Evolutionary conservation across 2,329 filamentous ascomycete species (phyloP), one percentile per base, ranked within the genome.

Genomic region (Reticulascus tulasneorum): DNA sequence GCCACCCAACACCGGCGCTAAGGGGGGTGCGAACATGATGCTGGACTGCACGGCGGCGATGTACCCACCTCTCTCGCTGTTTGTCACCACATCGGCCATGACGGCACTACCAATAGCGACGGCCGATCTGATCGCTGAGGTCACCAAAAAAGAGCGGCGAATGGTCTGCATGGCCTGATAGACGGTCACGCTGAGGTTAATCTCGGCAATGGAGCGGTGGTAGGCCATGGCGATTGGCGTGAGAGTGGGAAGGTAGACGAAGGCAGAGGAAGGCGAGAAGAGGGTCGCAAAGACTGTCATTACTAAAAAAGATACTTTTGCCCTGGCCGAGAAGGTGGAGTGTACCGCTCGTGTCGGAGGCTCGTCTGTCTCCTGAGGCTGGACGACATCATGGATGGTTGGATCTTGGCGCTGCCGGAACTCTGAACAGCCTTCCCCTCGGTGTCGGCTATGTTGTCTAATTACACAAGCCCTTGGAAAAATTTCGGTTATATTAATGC

Each of bases 131-230:
- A 43, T 74, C 70, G n/a, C 56, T 64, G 4, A 69, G 32, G 0
- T 69, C 69, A 3, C 63, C 63, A 40, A 63, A 60, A n/a, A 69
- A 42, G 11, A 69, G 17, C 77, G 78, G 2, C 71, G 67, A 10
- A 82, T 55, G 15, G 72, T 77, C 58, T 81, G 78, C 23, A 82
- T 70, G 32, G 82, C 68, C 69, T 75, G 69, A 48, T 76, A 77
- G 2, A 68, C 71, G 3, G 72, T 75, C 25, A 76, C 55, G 7
- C 69, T 73, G 23, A 77, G 52, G 48, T 74, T 75, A 42, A 75
- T 64, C 30, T 63, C 46, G 1, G 58, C 47, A 19, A 49, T 46
- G 6, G 59, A 57, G 13, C 77, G 66, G 16, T 63, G 19, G 8
- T 77, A 56, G 26, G 73, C 69, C 3, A 60, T 44, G 8, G 73